Evolutionary conservation across 306 rosid genomes (phyloP), one percentile per base, ranked within the genome.

Genomic region (Oxytropis ochrocephala): DNA sequence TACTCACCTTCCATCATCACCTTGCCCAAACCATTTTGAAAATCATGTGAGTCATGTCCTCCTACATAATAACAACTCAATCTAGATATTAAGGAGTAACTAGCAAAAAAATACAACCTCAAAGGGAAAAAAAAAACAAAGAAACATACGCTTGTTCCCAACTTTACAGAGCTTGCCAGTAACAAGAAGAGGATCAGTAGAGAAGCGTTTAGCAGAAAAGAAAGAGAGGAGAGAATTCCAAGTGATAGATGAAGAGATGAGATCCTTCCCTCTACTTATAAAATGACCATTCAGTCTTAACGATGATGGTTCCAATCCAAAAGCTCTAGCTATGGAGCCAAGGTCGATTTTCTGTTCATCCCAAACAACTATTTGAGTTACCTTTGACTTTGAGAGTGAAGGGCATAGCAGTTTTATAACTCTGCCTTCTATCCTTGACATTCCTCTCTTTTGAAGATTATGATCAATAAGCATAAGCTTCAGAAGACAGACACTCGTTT

Each of bases 171-270:
- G 84, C 75, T 84, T 93, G 16, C 91, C 94, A 12, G 86, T 83
- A 18, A 90, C 91, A 9, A 83, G 8, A 33, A 90, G 76, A 2
- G 96, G 72, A 9, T 75, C 92, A 5, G 87, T 80, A 43, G 96
- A 43, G 50, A 90, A 85, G 0, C 94, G 76, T 73, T 79, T 90
- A 32, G 79, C 39, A 14, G 91, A 80, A 74, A 93, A 93, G 85
- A 86, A 93, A 75, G 94, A 82, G 11, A 90, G 85, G 6, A 90
- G 84, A 11, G 91, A 79, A 0, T 78, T 86, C 98, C 98, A 93
- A 50, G 91, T 93, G 1, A 93, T 80, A 11, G 89, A 88, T 33
- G 85, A 80, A 8, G 98, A 69, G 3, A 93, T 27, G 13, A 86
- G 74, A 63, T 90, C 93, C 11, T 49, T 0, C 3, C 93, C 98